Conservation (phyloP, 352 stramenopile species). For the Globisporangium sylvaticum region DNA sequence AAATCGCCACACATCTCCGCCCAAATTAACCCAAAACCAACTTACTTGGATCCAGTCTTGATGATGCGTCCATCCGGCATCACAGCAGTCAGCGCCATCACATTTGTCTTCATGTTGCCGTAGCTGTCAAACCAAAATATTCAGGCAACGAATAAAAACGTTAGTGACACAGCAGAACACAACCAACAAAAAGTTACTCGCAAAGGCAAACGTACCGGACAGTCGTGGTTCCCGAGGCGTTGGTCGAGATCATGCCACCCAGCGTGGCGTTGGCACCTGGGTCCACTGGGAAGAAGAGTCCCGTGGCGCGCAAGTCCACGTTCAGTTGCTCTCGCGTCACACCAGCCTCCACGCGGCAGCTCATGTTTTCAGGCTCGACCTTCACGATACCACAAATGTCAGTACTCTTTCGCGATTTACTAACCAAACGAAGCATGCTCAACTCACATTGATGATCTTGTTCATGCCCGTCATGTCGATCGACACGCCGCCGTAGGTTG, state of each 20-base stretch:
- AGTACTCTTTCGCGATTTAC: neutral
- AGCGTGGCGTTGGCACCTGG: constrained; percentile 95
- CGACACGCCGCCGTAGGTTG: constrained; percentile 86
- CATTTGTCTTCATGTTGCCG: constrained; percentile 97
- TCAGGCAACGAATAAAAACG: neutral
- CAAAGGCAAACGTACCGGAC: constrained; percentile 38
- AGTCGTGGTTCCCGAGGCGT: constrained; percentile 88
- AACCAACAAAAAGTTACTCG: neutral
- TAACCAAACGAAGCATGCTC: neutral
- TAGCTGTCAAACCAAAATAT: constrained; percentile 41
- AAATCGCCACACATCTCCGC: neutral
- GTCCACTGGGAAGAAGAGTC: constrained; percentile 96
- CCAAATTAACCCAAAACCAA: neutral
- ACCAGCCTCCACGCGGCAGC: constrained; percentile 91
- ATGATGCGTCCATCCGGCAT: constrained; percentile 87
- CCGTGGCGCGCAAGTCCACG: constrained; percentile 76
- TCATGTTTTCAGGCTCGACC: constrained; percentile 79
- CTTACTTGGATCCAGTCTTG: constrained; percentile 85
- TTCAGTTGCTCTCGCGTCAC: constrained; percentile 94
- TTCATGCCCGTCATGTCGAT: constrained; percentile 89
- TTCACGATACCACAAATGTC: neutral
- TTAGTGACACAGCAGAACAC: neutral
- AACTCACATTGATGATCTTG: constrained; percentile 44
- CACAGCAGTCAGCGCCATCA: constrained; percentile 92
- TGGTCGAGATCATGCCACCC: constrained; percentile 94